A percentile compares a stretch with the other conserved stretches of the same genome.
Conservation (phyloP, 164 flowering plant species). For the Dillenia suffruticosa region DNA sequence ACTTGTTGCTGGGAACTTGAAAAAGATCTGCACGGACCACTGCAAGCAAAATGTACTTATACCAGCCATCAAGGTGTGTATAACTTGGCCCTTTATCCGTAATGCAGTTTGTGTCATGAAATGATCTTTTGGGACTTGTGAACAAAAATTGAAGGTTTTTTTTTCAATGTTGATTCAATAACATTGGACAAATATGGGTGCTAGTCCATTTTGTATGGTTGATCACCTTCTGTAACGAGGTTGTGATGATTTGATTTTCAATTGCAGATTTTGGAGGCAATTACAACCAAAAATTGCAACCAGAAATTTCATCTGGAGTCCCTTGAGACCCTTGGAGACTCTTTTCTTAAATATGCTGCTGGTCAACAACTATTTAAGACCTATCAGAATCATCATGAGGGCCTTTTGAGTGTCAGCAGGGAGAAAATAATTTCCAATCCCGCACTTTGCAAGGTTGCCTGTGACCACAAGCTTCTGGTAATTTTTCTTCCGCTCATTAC, state of each 20-base stretch:
- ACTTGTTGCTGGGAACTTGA: slow-evolving; percentile 55
- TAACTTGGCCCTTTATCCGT: neutral
- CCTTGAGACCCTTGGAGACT: slow-evolving; percentile 91
- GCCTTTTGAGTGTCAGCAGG: slow-evolving; percentile 62
- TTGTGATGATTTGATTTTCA: neutral
- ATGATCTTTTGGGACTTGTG: too few species aligned
- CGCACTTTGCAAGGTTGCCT: slow-evolving; percentile 63
- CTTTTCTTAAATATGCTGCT: slow-evolving; percentile 83
- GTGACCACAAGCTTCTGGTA: slow-evolving; percentile 67
- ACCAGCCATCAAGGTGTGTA: slow-evolving; percentile 61
- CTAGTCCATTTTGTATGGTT: too few species aligned
- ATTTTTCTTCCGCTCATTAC: neutral
- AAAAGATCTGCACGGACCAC: slow-evolving; percentile 40
- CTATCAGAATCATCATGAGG: slow-evolving; percentile 57
- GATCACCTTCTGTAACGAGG: too few species aligned
- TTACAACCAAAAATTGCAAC: slow-evolving; percentile 79
- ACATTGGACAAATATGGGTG: too few species aligned
- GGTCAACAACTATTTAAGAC: slow-evolving; percentile 64
- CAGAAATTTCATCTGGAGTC: slow-evolving; percentile 76
- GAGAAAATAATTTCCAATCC: slow-evolving; percentile 54
- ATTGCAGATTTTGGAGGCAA: slow-evolving; percentile 72
- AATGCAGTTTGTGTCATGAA: too few species aligned
- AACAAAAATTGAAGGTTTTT: too few species aligned
- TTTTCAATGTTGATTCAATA: too few species aligned
- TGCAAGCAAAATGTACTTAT: slow-evolving; percentile 39